Evolutionary conservation across 805 yeast species (phyloP).

Genomic region (Pichia paraexigua): DNA sequence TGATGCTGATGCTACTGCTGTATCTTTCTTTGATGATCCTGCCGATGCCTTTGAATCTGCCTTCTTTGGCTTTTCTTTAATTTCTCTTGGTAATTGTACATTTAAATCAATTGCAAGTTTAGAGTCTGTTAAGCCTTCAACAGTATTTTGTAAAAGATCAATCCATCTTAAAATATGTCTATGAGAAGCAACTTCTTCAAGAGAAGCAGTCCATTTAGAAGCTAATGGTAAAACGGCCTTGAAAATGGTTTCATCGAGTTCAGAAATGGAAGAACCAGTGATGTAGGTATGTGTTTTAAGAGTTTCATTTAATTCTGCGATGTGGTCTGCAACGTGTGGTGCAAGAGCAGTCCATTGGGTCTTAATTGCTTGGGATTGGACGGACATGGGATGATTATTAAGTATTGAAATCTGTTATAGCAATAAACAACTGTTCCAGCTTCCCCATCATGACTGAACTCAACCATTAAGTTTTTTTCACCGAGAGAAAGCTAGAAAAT

Average conservation of each 20-base stretch:
- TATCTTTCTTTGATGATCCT: slow-evolving; percentile 5
- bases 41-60: slow-evolving; percentile 19
- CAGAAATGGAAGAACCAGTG: slow-evolving; percentile 56
- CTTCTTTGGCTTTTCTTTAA: slow-evolving; percentile 31
- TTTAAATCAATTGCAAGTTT: slow-evolving; percentile 50
- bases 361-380: slow-evolving; percentile 18
- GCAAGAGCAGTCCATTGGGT: slow-evolving; percentile 77
- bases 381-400: background rate
- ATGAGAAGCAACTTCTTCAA: slow-evolving; percentile 42
- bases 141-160: slow-evolving; percentile 70
- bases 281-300: slow-evolving; percentile 67
- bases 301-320: slow-evolving; percentile 54
- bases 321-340: slow-evolving; percentile 37
- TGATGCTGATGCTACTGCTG: slow-evolving; percentile 11
- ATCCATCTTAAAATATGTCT: slow-evolving; percentile 93
- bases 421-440: no score
- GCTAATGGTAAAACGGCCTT: slow-evolving; percentile 57
- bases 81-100: slow-evolving; percentile 56
- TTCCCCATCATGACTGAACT: background rate
- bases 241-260: slow-evolving; percentile 66
- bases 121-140: slow-evolving; percentile 30
- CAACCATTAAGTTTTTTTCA: background rate
- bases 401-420: no score
- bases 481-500: no score
- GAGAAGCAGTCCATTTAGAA: slow-evolving; percentile 39